Evolutionary conservation across 306 rosid species (phyloP).

Genomic region (Luffa acutangula): DNA sequence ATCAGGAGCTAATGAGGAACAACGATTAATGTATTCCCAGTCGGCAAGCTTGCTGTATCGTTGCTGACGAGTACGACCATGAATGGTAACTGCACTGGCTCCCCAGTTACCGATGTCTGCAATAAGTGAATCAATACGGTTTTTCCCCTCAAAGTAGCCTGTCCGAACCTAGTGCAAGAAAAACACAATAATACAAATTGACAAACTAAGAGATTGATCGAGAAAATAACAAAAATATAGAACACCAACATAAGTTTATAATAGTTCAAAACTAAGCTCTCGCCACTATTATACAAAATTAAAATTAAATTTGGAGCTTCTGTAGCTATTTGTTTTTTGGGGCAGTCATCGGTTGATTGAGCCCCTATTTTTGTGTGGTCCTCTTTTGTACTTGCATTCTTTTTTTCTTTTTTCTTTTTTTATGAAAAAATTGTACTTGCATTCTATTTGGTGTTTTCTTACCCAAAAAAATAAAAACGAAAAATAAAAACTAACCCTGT

Average conservation of each 20-base stretch:
- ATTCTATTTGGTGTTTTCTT: too few relatives aligned
- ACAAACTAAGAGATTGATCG: conserved; percentile 7
- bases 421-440: not conserved
- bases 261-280: not conserved
- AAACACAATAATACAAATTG: conserved; percentile 7
- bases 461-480: too few relatives aligned
- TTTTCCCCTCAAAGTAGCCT: conserved; percentile 84
- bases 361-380: not conserved
- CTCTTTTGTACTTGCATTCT: not conserved
- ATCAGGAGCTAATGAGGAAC: conserved; percentile 53
- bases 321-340: too few relatives aligned
- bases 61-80: conserved; percentile 93
- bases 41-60: conserved; percentile 98
- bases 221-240: not conserved
- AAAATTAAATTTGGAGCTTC: not conserved
- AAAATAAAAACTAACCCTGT: not conserved
- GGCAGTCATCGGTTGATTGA: not conserved
- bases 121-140: conserved; percentile 74
- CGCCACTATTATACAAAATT: not conserved
- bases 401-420: too few relatives aligned
- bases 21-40: conserved; percentile 76
- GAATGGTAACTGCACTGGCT: conserved; percentile 75
- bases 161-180: conserved; percentile 60
- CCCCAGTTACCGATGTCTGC: conserved; percentile 78
- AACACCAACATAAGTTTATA: not conserved